A percentile compares a stretch with the other conserved stretches of the same genome.
These are phyloP conservation scores for Wickerhamiella australiensis DNA, from an alignment of 805 yeast genomes.

Conservation along the genomic window DNA sequence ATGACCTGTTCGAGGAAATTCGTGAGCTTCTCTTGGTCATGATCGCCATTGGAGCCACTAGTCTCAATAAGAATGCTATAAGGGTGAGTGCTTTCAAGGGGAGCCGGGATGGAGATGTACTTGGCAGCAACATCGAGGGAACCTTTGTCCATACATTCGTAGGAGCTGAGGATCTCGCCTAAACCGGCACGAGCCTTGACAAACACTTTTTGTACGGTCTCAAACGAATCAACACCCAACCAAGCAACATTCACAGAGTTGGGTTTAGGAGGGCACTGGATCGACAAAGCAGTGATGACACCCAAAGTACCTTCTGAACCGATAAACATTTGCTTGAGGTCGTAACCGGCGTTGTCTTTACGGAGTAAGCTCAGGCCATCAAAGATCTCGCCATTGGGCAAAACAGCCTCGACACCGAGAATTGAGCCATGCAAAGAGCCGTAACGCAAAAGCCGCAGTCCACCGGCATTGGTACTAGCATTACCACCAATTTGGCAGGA, in stretches of 20 bases:
- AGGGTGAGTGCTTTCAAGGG: constrained; percentile 73
- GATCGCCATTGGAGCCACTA: constrained; percentile 87
- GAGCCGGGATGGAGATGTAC: constrained; percentile 50
- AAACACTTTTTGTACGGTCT: constrained; percentile 68
- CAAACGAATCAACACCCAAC: constrained; percentile 67
- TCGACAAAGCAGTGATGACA: constrained; percentile 76
- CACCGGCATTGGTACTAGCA: constrained; percentile 96
- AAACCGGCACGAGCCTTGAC: constrained; percentile 65
- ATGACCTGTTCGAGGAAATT: constrained; percentile 68
- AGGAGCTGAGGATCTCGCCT: constrained; percentile 77
- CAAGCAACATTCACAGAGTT: constrained; percentile 76
- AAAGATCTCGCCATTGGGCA: constrained; percentile 73
- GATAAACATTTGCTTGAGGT: constrained; percentile 79
- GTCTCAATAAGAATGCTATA: constrained; percentile 89
- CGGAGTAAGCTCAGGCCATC: constrained; percentile 73
- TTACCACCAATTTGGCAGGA: constrained; percentile 92
- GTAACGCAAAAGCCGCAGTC: constrained; percentile 70
- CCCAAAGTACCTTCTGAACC: constrained; percentile 92
- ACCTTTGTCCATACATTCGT: constrained; percentile 72
- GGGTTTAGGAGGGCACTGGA: constrained; percentile 82
- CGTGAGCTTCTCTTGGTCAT: constrained; percentile 84
- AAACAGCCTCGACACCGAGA: constrained; percentile 77
- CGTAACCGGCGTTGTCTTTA: constrained; percentile 92
- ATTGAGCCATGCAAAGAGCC: constrained; percentile 90
- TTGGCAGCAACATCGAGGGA: constrained; percentile 39